Evolutionary conservation across 2,329 filamentous ascomycete species (phyloP).

Genomic region (Ascochyta koolunga): DNA sequence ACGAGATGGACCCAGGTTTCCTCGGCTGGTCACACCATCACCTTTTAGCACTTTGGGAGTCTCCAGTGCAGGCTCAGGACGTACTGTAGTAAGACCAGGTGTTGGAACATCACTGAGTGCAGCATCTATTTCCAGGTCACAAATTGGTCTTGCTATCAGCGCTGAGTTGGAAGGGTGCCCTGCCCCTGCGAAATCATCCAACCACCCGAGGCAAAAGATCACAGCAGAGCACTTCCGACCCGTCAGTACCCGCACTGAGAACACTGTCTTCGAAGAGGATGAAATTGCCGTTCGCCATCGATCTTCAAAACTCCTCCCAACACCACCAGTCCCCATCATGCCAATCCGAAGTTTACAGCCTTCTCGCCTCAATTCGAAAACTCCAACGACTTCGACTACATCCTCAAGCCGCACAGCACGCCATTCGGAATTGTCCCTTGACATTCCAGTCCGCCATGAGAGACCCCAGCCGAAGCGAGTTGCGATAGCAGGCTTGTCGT

Average conservation of each 20-base stretch:
- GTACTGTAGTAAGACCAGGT: slow-evolving; percentile 29
- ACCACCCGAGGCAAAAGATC: slow-evolving; percentile 10
- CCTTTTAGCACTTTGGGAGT: slow-evolving; percentile 14
- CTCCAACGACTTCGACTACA: slow-evolving; percentile 31
- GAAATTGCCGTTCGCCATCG: slow-evolving; percentile 28
- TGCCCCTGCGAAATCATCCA: slow-evolving; percentile 16
- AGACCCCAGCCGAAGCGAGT: slow-evolving; percentile 30
- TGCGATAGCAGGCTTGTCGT: slow-evolving; percentile 4
- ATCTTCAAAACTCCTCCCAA: slow-evolving; percentile 39
- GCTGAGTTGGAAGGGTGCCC: slow-evolving; percentile 41
- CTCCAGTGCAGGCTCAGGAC: slow-evolving; percentile 9
- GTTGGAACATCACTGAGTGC: slow-evolving; percentile 29
- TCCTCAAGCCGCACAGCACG: slow-evolving; percentile 9
- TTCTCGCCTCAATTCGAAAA: slow-evolving; percentile 26
- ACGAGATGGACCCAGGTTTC: slow-evolving; percentile 5
- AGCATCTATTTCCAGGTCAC: slow-evolving; percentile 33
- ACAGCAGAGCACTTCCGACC: slow-evolving; percentile 26
- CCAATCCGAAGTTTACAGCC: slow-evolving; percentile 44
- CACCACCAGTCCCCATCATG: slow-evolving; percentile 39
- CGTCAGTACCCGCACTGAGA: slow-evolving; percentile 41
- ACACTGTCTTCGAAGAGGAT: slow-evolving; percentile 49
- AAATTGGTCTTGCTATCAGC: slow-evolving; percentile 48
- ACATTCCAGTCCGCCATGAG: slow-evolving; percentile 41
- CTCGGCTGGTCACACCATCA: slow-evolving; percentile 8
- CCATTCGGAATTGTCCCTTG: slow-evolving; percentile 38